Percentiles rank a stretch among this genome's conserved stretches.
These are phyloP conservation scores for Albifimbria verrucaria DNA, from an alignment of 2,329 filamentous ascomycete species.

Conservation along the genomic window DNA sequence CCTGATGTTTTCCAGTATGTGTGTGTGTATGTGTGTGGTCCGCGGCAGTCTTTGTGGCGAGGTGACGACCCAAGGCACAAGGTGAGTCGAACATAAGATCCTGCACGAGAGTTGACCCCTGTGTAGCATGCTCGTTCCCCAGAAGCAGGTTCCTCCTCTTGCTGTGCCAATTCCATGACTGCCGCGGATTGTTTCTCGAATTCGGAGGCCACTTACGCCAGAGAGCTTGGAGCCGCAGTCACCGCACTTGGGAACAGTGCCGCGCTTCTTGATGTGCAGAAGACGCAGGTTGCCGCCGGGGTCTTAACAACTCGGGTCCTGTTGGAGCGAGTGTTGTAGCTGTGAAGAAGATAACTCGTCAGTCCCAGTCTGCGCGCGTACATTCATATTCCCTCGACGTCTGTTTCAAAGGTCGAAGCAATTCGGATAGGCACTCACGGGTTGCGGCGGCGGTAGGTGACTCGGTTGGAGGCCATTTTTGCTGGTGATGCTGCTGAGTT, in stretches of 20 bases:
- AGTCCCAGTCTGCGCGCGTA: conserved; percentile 16
- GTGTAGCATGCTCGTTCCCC: too few species aligned
- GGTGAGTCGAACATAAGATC: background rate
- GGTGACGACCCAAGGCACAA: too few species aligned
- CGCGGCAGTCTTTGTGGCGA: background rate
- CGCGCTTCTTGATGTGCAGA: conserved; percentile 99
- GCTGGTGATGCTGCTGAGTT: conserved; percentile 35
- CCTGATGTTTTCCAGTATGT: background rate
- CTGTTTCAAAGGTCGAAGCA: conserved; percentile 13
- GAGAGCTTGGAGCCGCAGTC: conserved; percentile 97
- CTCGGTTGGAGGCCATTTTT: conserved; percentile 58
- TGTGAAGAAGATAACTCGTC: conserved; percentile 34
- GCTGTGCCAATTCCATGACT: background rate
- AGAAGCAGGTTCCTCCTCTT: background rate
- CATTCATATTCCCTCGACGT: conserved; percentile 6
- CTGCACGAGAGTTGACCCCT: background rate
- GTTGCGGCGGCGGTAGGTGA: conserved; percentile 74
- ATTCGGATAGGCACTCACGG: conserved; percentile 55
- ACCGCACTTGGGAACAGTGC: conserved; percentile 97
- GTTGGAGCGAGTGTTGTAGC: conserved; percentile 99
- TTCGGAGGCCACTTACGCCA: conserved; percentile 70
- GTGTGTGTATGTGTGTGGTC: background rate
- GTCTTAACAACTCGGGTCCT: conserved; percentile 95
- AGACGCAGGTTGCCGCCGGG: conserved; percentile 90
- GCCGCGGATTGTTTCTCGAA: conserved; percentile 8